Evolutionary conservation across 2,329 filamentous ascomycete species (phyloP), one percentile per base, ranked within the genome.

Genomic region (Pseudofabraea citricarpa): DNA sequence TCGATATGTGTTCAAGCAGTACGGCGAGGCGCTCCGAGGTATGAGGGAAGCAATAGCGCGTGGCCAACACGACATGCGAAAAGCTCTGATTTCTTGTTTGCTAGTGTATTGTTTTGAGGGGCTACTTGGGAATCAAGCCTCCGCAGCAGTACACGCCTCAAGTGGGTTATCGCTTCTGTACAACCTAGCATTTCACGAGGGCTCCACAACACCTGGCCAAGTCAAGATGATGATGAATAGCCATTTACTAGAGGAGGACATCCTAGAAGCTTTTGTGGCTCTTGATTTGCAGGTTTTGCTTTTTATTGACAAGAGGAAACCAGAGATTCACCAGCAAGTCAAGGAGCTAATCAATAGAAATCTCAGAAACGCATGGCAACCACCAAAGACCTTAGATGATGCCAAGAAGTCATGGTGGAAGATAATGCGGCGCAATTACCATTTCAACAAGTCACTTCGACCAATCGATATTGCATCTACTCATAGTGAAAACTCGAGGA

Each of bases 71-170:
- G 41, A 49, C 31, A 15, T 47, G 1, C 20, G 43, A 26, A 49
- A 47, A 22, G 41, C 47, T 2, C 29, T 53, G 21, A 44, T 53
- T 18, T 41, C 46, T 5, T 53, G 51, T 18, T 18, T 51, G 7
- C 27, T 53, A 3, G 42, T 51, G 6, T 51, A 49, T 36, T 44
- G 44, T 22, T 53, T 53, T 32, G 48, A 53, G 40, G 43, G 29
- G 4, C 27, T 53, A n/a, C 24, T 36, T 9, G 51, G 48, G 6
- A 48, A 45, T 8, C 45, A 42, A 22, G 39, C 38, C 19, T 44
- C 41, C 12, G 48, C 51, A 7, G 20, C 43, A 10, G 20, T 26
- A 6, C 41, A 51, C 33, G 49, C 47, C 16, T 21, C 46, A 16
- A 48, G 48, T 20, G 48, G 51, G 9, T 18, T 49, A 12, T 44